phyloP scores from a whole-genome alignment of 2,329 filamentous ascomycete genomes.

The Sclerotinia spermophila region DNA sequence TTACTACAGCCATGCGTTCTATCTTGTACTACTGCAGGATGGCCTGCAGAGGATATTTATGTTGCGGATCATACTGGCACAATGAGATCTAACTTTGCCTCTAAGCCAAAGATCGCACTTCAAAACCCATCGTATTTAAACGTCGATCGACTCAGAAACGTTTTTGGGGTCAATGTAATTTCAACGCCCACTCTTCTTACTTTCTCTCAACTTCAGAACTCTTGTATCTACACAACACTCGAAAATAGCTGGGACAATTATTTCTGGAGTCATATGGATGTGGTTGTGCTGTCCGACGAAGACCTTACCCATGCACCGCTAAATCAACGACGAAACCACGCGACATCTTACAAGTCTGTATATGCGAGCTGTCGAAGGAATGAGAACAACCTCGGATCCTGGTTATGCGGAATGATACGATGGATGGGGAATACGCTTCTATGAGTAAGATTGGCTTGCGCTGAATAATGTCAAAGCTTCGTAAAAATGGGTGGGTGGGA shows the following conservation, averaged over 20 bases:
- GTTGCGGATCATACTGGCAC: conserved; percentile 58
- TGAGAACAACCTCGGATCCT: conserved; percentile 45
- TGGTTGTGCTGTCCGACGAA: conserved; percentile 46
- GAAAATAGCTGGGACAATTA: conserved; percentile 46
- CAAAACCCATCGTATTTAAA: conserved; percentile 57
- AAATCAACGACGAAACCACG: conserved; percentile 19
- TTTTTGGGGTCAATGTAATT: conserved; percentile 51
- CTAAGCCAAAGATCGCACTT: conserved; percentile 44
- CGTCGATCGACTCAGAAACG: conserved; percentile 44
- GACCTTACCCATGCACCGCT: conserved; percentile 26
- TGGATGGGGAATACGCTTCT: conserved; percentile 31
- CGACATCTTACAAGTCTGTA: conserved; percentile 39
- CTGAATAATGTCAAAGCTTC: conserved; percentile 45
- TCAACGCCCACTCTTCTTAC: conserved; percentile 50
- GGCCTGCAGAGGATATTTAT: conserved; percentile 54
- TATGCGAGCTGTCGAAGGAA: conserved; percentile 52
- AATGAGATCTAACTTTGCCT: conserved; percentile 49
- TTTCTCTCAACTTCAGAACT: conserved; percentile 56
- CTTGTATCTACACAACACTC: conserved; percentile 47
- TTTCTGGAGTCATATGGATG: conserved; percentile 56
- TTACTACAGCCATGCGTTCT: conserved; percentile 54
- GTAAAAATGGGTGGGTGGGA: conserved; percentile 48
- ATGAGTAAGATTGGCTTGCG: conserved; percentile 54
- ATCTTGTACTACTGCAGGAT: conserved; percentile 56
- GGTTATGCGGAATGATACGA: background rate